Evolutionary conservation across 108 stramenopile genomes (phyloP), one percentile per base, ranked within the genome.

Genomic region (Schizochytrium sp.): DNA sequence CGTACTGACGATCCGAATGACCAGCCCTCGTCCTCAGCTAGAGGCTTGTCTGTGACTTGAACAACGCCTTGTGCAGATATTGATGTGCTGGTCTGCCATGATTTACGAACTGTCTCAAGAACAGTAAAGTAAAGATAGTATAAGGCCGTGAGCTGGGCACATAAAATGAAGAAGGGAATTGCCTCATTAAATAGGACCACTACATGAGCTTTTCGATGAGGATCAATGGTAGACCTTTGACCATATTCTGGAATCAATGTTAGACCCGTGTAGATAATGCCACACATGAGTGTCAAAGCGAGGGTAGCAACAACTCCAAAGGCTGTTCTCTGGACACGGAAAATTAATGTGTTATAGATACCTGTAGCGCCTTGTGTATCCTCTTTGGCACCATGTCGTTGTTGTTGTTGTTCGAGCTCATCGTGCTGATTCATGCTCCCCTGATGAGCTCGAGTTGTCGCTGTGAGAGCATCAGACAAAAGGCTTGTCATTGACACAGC

Each of bases 181-280:
- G 42, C 64, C 64, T 69, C 64, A 15, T 69, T 69, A 38, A 69
- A 69, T 7, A 69, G 15, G 28, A 69, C 64, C 10, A 69, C 64
- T 15, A 44, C 44, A 38, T 69, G 64, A 38, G 44, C 64, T 0
- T 8, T 44, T 38, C 10, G 7, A 1, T 15, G 42, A 7, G 64
- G 64, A 69, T 69, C 12, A 38, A 69, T 69, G 64, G 64, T 69
- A 8, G 64, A 69, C 19, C 64, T 38, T 44, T 69, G 64, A 15
- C 64, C 64, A 8, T 44, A 44, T 44, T 15, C 64, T 2, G 64
- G 64, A 8, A 69, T 10, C 0, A 69, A 7, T 38, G 64, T 69
- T 44, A 69, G 40, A 44, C 64, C 64, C 0, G 64, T 44, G 64
- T 69, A 69, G 12, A 44, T 44, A 44, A 38, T 44, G 7, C 42